phyloP scores from a whole-genome alignment of 257 asterid species.

The Solanum virginianum region DNA sequence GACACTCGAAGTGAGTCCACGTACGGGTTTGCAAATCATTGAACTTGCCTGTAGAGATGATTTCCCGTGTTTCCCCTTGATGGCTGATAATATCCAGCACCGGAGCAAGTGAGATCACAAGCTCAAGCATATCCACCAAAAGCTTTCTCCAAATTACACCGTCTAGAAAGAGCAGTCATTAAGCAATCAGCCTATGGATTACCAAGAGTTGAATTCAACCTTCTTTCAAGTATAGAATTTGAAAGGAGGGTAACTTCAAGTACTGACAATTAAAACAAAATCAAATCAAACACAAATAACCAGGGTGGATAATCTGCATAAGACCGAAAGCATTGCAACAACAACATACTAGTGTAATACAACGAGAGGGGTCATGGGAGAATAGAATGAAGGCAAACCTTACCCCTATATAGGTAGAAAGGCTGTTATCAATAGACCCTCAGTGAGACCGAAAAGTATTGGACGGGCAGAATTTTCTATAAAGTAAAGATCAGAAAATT shows the following conservation, averaged over 20 bases:
- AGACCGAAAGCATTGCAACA: background rate
- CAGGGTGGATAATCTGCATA: background rate
- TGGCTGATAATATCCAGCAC: conserved; percentile 85
- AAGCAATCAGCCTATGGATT: background rate
- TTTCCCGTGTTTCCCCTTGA: conserved; percentile 85
- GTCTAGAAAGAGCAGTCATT: conserved; percentile 36
- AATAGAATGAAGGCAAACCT: background rate
- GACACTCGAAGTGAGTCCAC: conserved; percentile 95
- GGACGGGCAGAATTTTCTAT: background rate
- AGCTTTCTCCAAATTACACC: conserved; percentile 68
- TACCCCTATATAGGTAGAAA: background rate
- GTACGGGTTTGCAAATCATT: conserved; percentile 60
- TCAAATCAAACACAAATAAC: background rate
- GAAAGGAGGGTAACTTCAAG: background rate
- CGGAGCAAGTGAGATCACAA: conserved; percentile 83
- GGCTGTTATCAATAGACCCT: background rate
- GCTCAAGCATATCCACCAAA: conserved; percentile 85
- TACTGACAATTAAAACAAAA: background rate
- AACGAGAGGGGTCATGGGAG: background rate
- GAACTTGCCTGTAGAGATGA: conserved; percentile 66
- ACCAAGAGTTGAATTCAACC: background rate
- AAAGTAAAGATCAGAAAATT: background rate
- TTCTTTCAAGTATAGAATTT: background rate
- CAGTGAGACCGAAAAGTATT: background rate
- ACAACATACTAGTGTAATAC: background rate